Percentiles rank a stretch among this genome's conserved stretches.
Evolutionary conservation across 2,329 filamentous ascomycete species (phyloP).

Genomic region (Hypoxylon sp.): DNA sequence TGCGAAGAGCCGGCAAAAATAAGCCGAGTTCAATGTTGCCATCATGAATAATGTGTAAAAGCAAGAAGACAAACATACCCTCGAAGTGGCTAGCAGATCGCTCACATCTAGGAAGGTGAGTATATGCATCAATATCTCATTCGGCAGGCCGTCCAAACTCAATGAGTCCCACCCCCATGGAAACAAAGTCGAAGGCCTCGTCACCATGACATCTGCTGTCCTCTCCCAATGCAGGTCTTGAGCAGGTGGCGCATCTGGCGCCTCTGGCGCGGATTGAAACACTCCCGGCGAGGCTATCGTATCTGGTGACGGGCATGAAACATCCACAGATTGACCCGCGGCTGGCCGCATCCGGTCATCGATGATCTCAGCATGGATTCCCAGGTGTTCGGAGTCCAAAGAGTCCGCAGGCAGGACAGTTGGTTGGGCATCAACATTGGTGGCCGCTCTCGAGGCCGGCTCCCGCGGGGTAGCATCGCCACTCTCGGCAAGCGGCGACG

Average conservation of each 20-base stretch:
- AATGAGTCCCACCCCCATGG: conserved; percentile 48
- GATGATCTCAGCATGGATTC: conserved; percentile 25
- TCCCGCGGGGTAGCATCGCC: conserved; percentile 48
- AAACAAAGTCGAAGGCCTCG: conserved; percentile 40
- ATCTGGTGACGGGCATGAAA: conserved; percentile 32
- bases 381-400: conserved; percentile 37
- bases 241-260: conserved; percentile 33
- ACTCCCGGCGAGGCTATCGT: conserved; percentile 25
- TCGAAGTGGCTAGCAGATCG: conserved; percentile 69
- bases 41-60: conserved; percentile 27
- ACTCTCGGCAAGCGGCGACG: conserved; percentile 45
- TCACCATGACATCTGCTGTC: conserved; percentile 39
- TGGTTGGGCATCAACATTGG: conserved; percentile 54
- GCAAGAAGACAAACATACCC: conserved; percentile 61
- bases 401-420: conserved; percentile 32
- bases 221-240: conserved; percentile 37
- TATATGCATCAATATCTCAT: conserved; percentile 70
- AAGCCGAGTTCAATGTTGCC: conserved; percentile 21
- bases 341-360: conserved; percentile 37
- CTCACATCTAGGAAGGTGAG: conserved; percentile 70
- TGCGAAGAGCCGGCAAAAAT: conserved; percentile 4
- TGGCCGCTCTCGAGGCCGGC: conserved; percentile 49
- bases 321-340: conserved; percentile 36
- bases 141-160: conserved; percentile 63
- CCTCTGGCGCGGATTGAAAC: conserved; percentile 37